Percentiles rank a stretch among this genome's conserved stretches.
phyloP scores from a whole-genome alignment of 352 stramenopile genomes.

The Pythium plurisporium region DNA sequence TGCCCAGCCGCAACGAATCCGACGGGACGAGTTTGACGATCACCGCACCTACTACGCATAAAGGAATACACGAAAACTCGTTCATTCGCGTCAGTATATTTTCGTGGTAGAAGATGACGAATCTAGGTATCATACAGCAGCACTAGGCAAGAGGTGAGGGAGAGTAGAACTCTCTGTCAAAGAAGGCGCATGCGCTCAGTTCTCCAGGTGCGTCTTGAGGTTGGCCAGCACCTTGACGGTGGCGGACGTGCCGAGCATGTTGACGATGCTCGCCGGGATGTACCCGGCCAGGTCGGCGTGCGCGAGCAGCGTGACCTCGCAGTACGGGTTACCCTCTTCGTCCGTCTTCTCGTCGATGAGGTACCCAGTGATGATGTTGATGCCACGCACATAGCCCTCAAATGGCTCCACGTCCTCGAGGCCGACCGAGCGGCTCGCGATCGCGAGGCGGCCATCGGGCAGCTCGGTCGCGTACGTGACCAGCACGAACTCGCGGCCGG shows the following conservation, averaged over 20 bases:
- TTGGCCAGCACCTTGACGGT: constrained; percentile 77
- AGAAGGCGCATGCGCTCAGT: background rate
- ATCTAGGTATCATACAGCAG: constrained; percentile 17
- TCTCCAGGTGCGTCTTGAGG: constrained; percentile 49
- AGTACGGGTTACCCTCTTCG: constrained; percentile 43
- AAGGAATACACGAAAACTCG: background rate
- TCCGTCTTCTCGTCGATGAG: constrained; percentile 60
- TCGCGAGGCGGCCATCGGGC: constrained; percentile 48
- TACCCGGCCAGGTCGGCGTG: constrained; percentile 76
- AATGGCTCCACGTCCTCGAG: constrained; percentile 39
- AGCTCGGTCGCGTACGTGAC: constrained; percentile 55
- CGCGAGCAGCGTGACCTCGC: constrained; percentile 67
- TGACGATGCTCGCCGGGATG: constrained; percentile 74
- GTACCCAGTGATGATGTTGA: constrained; percentile 75
- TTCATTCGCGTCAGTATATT: background rate
- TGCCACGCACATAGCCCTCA: constrained; percentile 60
- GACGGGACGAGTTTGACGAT: constrained; percentile 1
- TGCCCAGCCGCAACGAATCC: background rate
- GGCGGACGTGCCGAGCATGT: constrained; percentile 82
- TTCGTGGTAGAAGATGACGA: background rate
- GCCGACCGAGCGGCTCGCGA: constrained; percentile 62
- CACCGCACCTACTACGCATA: constrained; percentile 13
- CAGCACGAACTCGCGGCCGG: constrained; percentile 68
- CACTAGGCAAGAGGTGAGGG: too few relatives aligned
- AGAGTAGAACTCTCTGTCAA: background rate